phyloP scores from a whole-genome alignment of 2,329 filamentous ascomycete species.

The Herpotrichia juniperi region DNA sequence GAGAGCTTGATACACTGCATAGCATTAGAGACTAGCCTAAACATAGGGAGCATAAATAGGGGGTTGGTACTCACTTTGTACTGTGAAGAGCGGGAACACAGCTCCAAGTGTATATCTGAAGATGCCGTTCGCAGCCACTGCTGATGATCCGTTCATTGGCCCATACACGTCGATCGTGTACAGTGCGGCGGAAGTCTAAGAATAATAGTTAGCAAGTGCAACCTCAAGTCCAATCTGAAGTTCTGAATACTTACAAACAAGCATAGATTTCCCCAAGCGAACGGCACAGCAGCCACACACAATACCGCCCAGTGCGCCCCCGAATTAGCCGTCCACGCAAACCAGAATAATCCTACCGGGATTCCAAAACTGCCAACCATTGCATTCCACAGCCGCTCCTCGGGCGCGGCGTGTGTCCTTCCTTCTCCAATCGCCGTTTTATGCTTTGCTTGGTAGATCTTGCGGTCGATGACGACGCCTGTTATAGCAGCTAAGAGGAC shows the following conservation, averaged over 20 bases:
- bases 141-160: slow-evolving; percentile 39
- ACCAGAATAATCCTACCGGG: slow-evolving; percentile 64
- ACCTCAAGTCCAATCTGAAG: not conserved
- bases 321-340: slow-evolving; percentile 60
- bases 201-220: not conserved
- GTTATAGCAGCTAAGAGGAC: slow-evolving; percentile 33
- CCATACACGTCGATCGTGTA: slow-evolving; percentile 43
- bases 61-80: slow-evolving; percentile 35
- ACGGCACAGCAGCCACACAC: slow-evolving; percentile 59
- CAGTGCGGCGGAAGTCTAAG: slow-evolving; percentile 30
- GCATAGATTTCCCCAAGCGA: slow-evolving; percentile 66
- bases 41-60: not conserved
- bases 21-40: not conserved
- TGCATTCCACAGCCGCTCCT: slow-evolving; percentile 64
- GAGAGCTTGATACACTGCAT: slow-evolving; percentile 38
- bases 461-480: slow-evolving; percentile 41
- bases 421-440: slow-evolving; percentile 32
- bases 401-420: slow-evolving; percentile 51
- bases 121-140: slow-evolving; percentile 47
- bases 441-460: slow-evolving; percentile 43
- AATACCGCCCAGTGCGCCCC: slow-evolving; percentile 59
- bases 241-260: slow-evolving; percentile 58
- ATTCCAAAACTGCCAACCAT: slow-evolving; percentile 64
- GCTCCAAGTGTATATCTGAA: slow-evolving; percentile 45
- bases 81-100: slow-evolving; percentile 44